Evolutionary conservation across 306 rosid species (phyloP).

Genomic region (Styphnolobium japonicum): DNA sequence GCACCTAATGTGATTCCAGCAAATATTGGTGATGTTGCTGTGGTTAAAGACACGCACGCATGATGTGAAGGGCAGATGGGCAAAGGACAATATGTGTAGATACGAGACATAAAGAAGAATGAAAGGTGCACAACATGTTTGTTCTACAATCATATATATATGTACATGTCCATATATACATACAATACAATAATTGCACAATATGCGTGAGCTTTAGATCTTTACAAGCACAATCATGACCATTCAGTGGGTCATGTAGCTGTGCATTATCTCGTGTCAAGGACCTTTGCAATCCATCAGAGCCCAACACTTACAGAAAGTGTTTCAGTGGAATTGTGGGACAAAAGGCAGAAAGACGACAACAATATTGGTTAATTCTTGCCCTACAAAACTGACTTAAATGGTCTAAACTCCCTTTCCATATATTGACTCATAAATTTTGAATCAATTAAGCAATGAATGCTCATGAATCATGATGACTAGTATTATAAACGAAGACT

Average conservation of each 20-base stretch:
- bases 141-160: neutral
- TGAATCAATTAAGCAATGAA: neutral
- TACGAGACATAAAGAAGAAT: neutral
- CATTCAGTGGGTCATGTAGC: conserved; percentile 16
- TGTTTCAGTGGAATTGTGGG: conserved; percentile 22
- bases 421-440: neutral
- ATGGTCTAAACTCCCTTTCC: neutral
- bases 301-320: conserved; percentile 2
- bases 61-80: conserved; percentile 20
- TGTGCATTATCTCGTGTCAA: neutral
- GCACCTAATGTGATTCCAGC: neutral
- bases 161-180: neutral
- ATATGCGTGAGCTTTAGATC: neutral
- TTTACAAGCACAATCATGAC: neutral
- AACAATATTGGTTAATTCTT: neutral
- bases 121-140: conserved; percentile 4
- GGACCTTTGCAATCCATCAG: neutral
- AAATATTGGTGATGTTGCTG: conserved; percentile 21
- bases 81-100: conserved; percentile 3
- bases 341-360: neutral
- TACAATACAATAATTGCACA: conserved; percentile 14
- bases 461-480: neutral
- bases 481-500: neutral
- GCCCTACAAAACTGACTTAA: neutral
- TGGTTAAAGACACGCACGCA: conserved; percentile 20